Percentiles rank a stretch among this genome's conserved stretches.
Conservation (phyloP, 768 basidiomycete species). For the Suillus ampliporus region DNA sequence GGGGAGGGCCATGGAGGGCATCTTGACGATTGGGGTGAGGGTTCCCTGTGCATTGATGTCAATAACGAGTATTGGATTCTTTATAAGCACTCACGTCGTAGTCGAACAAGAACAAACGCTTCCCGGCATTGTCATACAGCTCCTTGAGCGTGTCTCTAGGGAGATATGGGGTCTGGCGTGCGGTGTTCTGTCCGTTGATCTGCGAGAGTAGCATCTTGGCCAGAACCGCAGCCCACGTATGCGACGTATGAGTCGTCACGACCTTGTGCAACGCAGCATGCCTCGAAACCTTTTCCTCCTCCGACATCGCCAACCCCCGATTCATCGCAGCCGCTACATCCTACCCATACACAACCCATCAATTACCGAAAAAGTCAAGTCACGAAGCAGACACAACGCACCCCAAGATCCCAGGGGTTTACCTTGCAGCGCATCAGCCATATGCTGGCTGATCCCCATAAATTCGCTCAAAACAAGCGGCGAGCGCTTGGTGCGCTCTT, state of each 20-base stretch:
- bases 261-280: slow-evolving; percentile 81
- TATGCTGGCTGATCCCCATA: slow-evolving; percentile 94
- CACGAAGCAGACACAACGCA: slow-evolving; percentile 40
- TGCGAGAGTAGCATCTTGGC: slow-evolving; percentile 87
- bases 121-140: slow-evolving; percentile 71
- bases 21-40: slow-evolving; percentile 95
- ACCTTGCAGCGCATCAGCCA: slow-evolving; percentile 88
- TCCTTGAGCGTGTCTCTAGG: slow-evolving; percentile 62
- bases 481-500: slow-evolving; percentile 79
- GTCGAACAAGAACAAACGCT: slow-evolving; percentile 92
- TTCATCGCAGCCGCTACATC: slow-evolving; percentile 92
- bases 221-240: slow-evolving; percentile 91
- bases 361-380: background rate
- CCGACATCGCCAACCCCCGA: slow-evolving; percentile 81
- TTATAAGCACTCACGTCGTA: slow-evolving; percentile 74
- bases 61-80: background rate
- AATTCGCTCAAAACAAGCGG: slow-evolving; percentile 96
- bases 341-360: slow-evolving; percentile 37
- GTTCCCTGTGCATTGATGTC: slow-evolving; percentile 67
- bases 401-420: slow-evolving; percentile 96
- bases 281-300: slow-evolving; percentile 72
- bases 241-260: slow-evolving; percentile 92
- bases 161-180: slow-evolving; percentile 85
- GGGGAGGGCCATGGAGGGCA: slow-evolving; percentile 86
- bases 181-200: slow-evolving; percentile 77